These are phyloP conservation scores for Leonotis leonurus DNA, from an alignment of 257 asterid species.

Conservation along the genomic window DNA sequence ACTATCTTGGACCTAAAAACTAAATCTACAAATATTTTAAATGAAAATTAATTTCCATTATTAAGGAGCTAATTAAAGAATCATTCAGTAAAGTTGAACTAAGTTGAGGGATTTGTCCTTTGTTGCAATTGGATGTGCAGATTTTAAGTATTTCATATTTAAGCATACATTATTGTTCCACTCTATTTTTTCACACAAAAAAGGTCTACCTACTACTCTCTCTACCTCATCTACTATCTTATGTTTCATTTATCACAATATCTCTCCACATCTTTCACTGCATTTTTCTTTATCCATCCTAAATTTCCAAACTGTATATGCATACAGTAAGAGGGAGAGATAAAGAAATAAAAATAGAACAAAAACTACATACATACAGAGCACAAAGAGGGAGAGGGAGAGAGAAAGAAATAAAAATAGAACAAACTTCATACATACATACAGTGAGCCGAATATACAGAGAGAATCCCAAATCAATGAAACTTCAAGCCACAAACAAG, in stretches of 20 bases:
- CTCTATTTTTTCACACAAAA: slow-evolving; percentile 11
- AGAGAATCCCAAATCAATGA: no score
- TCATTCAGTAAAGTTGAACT: no score
- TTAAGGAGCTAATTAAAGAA: no score
- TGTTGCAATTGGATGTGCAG: slow-evolving; percentile 25
- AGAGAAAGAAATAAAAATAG: no score
- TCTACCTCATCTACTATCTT: background rate
- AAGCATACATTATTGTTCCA: slow-evolving; percentile 15
- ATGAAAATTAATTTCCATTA: no score
- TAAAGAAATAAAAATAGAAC: slow-evolving; percentile 1
- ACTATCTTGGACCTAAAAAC: no score
- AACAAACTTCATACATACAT: no score
- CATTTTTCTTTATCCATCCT: slow-evolving; percentile 15
- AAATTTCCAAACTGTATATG: background rate
- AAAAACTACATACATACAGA: no score
- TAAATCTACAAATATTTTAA: no score
- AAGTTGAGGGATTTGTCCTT: slow-evolving; percentile 29
- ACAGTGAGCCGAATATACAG: no score
- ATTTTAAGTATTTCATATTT: slow-evolving; percentile 4
- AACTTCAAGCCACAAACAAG: no score
- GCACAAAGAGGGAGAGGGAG: no score
- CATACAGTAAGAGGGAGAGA: background rate
- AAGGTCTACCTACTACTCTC: slow-evolving; percentile 4
- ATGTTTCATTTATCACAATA: background rate
- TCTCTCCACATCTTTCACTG: slow-evolving; percentile 28